Evolutionary conservation across 768 basidiomycete species (phyloP), one percentile per base, ranked within the genome.

Genomic region (Macrolepiota albuminosa): DNA sequence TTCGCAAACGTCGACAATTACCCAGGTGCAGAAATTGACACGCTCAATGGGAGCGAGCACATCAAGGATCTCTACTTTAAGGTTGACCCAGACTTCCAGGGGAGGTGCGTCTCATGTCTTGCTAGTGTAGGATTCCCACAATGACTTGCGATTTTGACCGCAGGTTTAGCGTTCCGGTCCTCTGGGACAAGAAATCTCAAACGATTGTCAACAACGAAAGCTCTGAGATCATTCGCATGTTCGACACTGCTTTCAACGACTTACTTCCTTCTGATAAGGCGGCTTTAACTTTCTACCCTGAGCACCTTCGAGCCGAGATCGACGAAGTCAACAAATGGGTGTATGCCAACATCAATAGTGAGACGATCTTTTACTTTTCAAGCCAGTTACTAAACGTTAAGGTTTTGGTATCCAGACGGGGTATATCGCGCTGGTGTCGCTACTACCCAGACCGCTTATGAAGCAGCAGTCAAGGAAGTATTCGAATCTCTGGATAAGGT

Each of bases 201-300:
- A 89, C 89, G 40, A 89, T 98, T 65, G 96, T 98, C 60, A 98
- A 94, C 78, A 98, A 98, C 70, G 96, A 98, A 70, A 89, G 86
- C 63, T 85, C 89, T 0, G 96, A 98, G 75, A 95, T 98, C 69
- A 93, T 98, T 67, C 87, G 96, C 57, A 91, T 95, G 13, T 83
- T 98, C 75, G 96, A 98, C 74, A 79, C 81, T 13, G 87, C 82
- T 2, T 95, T 96, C 76, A 86, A 97, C 71, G 77, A 86, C 21
- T 66, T 88, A 24, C 55, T 96, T 4, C 81, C 89, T 1, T 71
- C 77, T 1, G 86, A 89, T 2, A 83, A 85, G 62, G 85, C 84
- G 3, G 72, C 76, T 29, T 64, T 89, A 53, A 87, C 95, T 66
- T 76, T 91, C 43, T 98, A 96, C 71, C 95, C 96, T 0, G 76